Base-by-base conservation (phyloP, 257 asterid genomes). In the Nicotiana tomentosiformis region DNA sequence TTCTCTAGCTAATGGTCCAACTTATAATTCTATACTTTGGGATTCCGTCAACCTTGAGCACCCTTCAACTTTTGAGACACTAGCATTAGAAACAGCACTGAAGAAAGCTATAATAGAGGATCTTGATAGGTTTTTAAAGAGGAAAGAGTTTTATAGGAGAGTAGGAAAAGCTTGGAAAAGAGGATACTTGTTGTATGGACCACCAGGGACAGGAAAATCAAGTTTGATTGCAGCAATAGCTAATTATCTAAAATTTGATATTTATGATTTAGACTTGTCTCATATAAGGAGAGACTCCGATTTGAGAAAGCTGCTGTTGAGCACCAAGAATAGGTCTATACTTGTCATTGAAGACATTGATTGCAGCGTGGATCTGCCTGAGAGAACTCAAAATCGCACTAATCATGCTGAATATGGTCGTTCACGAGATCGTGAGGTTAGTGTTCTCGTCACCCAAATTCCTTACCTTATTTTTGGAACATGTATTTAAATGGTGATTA, bases 121-220 rank as follows among this genome's bases (percentile, higher is more conserved):
- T 81, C 81, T 94, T 62, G 92, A 94, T 39, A 89, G 92, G 86
- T 94, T 93, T 46, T 83, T 94, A 12, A 85, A 84, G 70, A 86
- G 97, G 85, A 93, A 86, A 57, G 95, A 91, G 0, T 92, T 89
- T 16, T 94, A 94, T 60, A 77, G 92, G 84, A 90, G 88, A 18
- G 96, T 94, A 0, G 98, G 98, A 35, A 86, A 89, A 83, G 96
- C 96, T 15, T 93, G 98, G 98, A 94, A 94, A 85, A 82, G 97
- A 37, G 97, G 98, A 6, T 93, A 92, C 43, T 49, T 93, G 89
- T 88, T 93, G 83, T 88, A 89, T 68, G 97, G 97, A 1, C 97
- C 96, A 66, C 98, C 98, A 0, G 98, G 97, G 23, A 94, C 97
- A 0, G 96, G 97, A 4, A 92, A 94, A 78, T 92, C 97, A 0